Evolutionary conservation across 2,329 filamentous ascomycete species (phyloP), one percentile per base, ranked within the genome.

Genomic region (Xylariomycetidae sp.): DNA sequence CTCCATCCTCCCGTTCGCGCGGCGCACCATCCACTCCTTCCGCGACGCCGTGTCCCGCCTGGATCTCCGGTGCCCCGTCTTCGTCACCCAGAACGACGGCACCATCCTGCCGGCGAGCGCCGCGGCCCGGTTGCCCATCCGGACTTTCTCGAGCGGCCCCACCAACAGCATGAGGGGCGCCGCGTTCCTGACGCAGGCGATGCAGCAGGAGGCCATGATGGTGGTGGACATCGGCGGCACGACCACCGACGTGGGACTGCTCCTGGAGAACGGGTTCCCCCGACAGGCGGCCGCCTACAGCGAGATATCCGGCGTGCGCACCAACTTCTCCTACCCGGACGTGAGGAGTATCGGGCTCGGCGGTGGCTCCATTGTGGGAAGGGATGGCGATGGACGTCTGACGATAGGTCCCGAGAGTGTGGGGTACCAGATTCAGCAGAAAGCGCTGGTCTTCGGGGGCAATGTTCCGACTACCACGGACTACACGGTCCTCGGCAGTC

Each of bases 211-310:
- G 38, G 50, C 58, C 1, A 54, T 64, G 46, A 71, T 80, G 57
- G 76, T 82, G 0, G 69, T 80, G 3, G 78, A 82, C 44, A 72
- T 82, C 34, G 78, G 78, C 1, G 77, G 78, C 2, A 82, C 78
- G 0, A 82, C 77, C 0, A 71, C 75, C 1, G 78, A 82, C 44
- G 73, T 80, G 7, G 75, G 78, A 0, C 53, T 77, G 1, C 53
- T 82, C 2, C 62, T 77, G 7, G 62, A 68, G 0, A 79, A 70
- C 26, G 77, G 78, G 0, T 76, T 81, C 30, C 79, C 79, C 0
- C 64, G 76, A 23, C 72, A 80, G 48, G 68, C 72, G 23, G 70
- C 74, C 4, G 73, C 74, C 0, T 80, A 75, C 37, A 74, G 69
- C 16, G 69, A 77, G 25, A 61, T 82, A 3, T 71, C 72, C 1